Evolutionary conservation across 352 stramenopile species (phyloP), one percentile per base, ranked within the genome.

Genomic region (Blastocystis sp.): DNA sequence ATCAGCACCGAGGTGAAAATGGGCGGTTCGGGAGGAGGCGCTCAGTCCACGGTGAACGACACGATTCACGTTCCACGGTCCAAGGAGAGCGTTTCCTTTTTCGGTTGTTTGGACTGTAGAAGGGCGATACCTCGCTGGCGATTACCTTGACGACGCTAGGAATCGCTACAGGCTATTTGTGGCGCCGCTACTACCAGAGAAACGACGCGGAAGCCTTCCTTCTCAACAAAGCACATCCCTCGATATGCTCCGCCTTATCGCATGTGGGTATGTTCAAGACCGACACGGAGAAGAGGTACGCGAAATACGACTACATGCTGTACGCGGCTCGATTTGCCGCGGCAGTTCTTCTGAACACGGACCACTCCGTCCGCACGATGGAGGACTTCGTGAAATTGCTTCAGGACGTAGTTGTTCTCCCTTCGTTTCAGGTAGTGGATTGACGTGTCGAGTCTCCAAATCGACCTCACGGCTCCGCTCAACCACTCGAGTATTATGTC

Each of bases 271-370:
- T 59, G 4, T 32, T 59, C 11, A 27, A 59, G 4, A 18, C 51
- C n/a, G 32, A 59, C 32, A 59, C 32, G n/a, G 51, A 59, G 11
- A 32, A 6, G 18, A 59, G 32, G 53, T 81, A 81, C 53, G 24
- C 32, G n/a, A 59, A 64, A 27, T 81, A 81, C 53, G 69, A 81
- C n/a, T 81, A 65, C 36, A 64, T 29, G 16, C 69, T 81, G 44
- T 81, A 64, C 36, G 32, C 27, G 34, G 48, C 69, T 32, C 69
- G 69, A 16, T 48, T 81, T 32, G 69, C 69, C 3, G 69, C 69
- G 8, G 69, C 69, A 2, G 34, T 81, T 48, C 69, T 81, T 29
- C 63, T 44, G 1, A 51, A 81, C 34, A 48, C 49, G 0, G 9
- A 11, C 14, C 53, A 81, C 69, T 11, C 27, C 24, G 24, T 81